Base-by-base conservation (phyloP, 2,329 filamentous ascomycete genomes). In the Stagonosporopsis cucurbitacearum region DNA sequence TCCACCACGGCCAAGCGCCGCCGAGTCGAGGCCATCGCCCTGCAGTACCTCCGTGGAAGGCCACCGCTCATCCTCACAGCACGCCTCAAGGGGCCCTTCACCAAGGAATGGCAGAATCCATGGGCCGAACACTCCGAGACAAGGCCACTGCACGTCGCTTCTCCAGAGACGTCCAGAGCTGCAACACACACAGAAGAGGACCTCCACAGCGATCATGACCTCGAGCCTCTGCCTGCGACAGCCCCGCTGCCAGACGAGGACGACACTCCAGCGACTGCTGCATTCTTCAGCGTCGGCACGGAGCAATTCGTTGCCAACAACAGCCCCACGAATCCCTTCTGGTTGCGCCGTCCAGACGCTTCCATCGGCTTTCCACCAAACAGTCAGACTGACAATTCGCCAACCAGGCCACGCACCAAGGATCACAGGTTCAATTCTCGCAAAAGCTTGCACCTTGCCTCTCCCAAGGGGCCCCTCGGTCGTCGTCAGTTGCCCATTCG, bases 71-170 rank as follows among this genome's bases (percentile, higher is more conserved):
- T 92, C 2, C 70, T 87, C 3, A 88, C 88, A 12, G 83, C 88
- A 6, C 73, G 76, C 6, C 76, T 91, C 3, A 80, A 76, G 56
- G 88, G 88, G 0, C 88, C 88, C 0, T 88, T 90, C 60, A 79
- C 70, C 23, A 48, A 66, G 6, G 56, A 58, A 32, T 77, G 74
- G 73, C 64, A 65, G 44, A 77, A 77, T 44, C 75, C 75, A 19
- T 78, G 74, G 74, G 23, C 61, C 20, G 37, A 58, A 11, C 17
- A 54, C 11, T 43, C 41, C 41, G 53, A 49, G 8, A 39, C 43
- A 15, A 58, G 17, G 26, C n/a, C 5, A 35, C 32, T 41, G 39
- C 54, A 43, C 25, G 47, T 51, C n/a, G 33, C 55, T 26, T 65
- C 65, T 23, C 66, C 66, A 0, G 65, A 68, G 41, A 53, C 59